These are phyloP conservation scores for Hypoxylon crocopeplum DNA, from an alignment of 495 filamentous ascomycete species.

Conservation along the genomic window DNA sequence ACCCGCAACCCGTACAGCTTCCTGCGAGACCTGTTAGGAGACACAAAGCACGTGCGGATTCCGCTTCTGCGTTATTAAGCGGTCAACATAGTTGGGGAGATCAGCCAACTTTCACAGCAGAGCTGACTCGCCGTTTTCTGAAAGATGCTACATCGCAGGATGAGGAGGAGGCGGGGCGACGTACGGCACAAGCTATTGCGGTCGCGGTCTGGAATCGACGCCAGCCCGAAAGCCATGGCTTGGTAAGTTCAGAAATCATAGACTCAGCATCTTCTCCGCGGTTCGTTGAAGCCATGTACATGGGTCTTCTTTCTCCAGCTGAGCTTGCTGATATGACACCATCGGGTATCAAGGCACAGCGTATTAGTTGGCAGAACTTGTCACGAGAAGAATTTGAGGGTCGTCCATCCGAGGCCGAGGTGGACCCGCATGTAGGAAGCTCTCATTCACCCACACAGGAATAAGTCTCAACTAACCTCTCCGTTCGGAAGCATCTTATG, in stretches of 20 bases:
- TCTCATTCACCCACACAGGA: too few relatives aligned
- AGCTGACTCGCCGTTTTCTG: too few relatives aligned
- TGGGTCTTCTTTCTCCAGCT: constrained; percentile 9
- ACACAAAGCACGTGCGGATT: too few relatives aligned
- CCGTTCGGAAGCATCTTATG: constrained; percentile 22
- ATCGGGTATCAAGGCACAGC: neutral
- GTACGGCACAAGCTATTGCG: constrained; percentile 2
- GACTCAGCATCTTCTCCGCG: constrained; percentile 6
- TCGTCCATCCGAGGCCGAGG: too few relatives aligned
- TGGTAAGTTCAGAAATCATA: too few relatives aligned
- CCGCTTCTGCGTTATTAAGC: too few relatives aligned
- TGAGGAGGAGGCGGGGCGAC: neutral
- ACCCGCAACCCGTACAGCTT: too few relatives aligned
- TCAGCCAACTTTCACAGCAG: too few relatives aligned
- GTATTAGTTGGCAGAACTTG: constrained; percentile 3
- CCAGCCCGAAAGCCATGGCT: neutral
- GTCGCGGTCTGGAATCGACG: constrained; percentile 3
- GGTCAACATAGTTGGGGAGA: too few relatives aligned
- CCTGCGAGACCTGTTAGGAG: too few relatives aligned
- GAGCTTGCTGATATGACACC: constrained; percentile 17
- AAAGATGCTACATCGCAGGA: neutral
- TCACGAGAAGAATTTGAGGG: constrained; percentile 2
- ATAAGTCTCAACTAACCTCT: too few relatives aligned
- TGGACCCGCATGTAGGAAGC: too few relatives aligned
- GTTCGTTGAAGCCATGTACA: constrained; percentile 27